Evolutionary conservation across 192 early-diverging fungal genomes (phyloP), one percentile per base, ranked within the genome.

Genomic region (Rhizophagus clarus): DNA sequence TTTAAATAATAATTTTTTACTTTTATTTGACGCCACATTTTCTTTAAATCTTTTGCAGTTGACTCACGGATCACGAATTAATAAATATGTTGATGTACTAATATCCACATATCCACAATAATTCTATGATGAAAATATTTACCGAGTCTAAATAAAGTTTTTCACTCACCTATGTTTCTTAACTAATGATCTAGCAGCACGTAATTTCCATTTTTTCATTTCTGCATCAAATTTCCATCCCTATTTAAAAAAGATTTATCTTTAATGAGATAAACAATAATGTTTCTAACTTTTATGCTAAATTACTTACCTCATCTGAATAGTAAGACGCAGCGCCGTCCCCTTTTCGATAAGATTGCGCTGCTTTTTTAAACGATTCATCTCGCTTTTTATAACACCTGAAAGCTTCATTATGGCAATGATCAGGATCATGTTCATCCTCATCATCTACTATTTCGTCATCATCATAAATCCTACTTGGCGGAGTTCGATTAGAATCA

Each of bases 201-300:
- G 83, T 83, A 89, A 88, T 29, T 88, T 88, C 88, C 86, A 88
- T 15, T 81, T 81, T 60, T 87, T 89, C 29, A 85, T 88, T 61
- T 87, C 63, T 2, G 64, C 66, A 72, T 91, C 85, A 24, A 80
- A 66, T 51, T 79, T 37, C 14, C 80, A 81, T 47, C 85, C 87
- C 79, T 84, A 32, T 14, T 9, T 4, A 64, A 45, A 22, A 10
- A 37, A 15, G 29, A 29, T 3, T 31, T 29, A 2, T n/a, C 24
- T 0, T 29, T 12, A 66, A 29, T 47, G 40, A 7, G 12, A n/a
- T 51, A 32, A 28, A 49, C 12, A 12, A 14, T 32, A 61, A 61
- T 40, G 10, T 15, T 26, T 62, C 20, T 10, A 37, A 26, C 26
- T 32, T 62, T 37, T 56, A 14, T 22, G 40, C 28, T 2, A 76